Evolutionary conservation across 306 rosid genomes (phyloP), one percentile per base, ranked within the genome.

Genomic region (Quercus cerris): DNA sequence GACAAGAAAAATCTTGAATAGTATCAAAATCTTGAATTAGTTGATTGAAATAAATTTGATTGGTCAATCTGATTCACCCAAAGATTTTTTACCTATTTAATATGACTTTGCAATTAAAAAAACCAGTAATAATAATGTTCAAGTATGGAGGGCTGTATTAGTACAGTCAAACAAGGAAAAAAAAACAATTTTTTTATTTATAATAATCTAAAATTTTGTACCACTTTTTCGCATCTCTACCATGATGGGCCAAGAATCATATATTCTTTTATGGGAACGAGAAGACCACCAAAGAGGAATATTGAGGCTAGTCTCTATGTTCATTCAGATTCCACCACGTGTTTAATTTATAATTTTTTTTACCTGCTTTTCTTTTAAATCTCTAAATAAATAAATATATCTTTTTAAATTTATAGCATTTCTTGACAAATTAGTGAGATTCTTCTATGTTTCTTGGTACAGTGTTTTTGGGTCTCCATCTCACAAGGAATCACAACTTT

Each of bases 201-300:
- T 58, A 4, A 25, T 13, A 5, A 18, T 6, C 7, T 64, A 67
- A 67, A 67, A 67, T 10, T 4, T 35, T 68, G 27, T 68, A n/a
- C 54, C 54, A 35, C 72, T 38, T 33, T 68, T 68, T 68, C 51
- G 54, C 49, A 68, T 68, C 52, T 68, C 72, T n/a, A 68, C 23
- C 51, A 68, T 35, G 18, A 68, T 35, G 51, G 38, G 28, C 19
- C 17, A 19, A 19, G 52, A 35, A 67, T 35, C 72, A 68, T 64
- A 41, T 8, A 41, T 66, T 55, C 41, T 58, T 51, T 72, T 66
- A 73, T 73, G 82, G 66, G 83, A 64, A 81, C 77, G 55, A 52
- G 61, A 70, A 64, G 72, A 79, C 78, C 85, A 66, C 84, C 81
- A 78, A 74, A 70, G 44, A 56, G 83, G 81, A 81, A 85, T 70